phyloP scores from a whole-genome alignment of 108 stramenopile genomes.

The Conticribra guillardii region DNA sequence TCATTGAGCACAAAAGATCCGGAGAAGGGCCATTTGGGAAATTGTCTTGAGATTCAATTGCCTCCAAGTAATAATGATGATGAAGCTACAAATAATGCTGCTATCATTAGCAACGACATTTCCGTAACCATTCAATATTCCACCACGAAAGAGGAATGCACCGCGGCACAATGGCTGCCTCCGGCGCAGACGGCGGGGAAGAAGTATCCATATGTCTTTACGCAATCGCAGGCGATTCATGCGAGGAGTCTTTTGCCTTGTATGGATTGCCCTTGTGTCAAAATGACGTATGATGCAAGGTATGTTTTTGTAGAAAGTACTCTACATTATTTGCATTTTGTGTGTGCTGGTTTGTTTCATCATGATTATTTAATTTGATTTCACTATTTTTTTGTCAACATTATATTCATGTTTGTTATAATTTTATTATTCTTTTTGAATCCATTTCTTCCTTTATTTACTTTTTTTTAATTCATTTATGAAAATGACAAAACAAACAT shows the following conservation, averaged over 20 bases:
- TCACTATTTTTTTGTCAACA: too few relatives aligned
- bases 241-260: slow-evolving; percentile 95
- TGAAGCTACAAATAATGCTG: too few relatives aligned
- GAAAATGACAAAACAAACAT: too few relatives aligned
- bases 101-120: neutral
- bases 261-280: slow-evolving; percentile 88
- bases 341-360: neutral
- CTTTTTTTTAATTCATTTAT: too few relatives aligned
- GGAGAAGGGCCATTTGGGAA: slow-evolving; percentile 60
- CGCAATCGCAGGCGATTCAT: slow-evolving; percentile 98
- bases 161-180: slow-evolving; percentile 94
- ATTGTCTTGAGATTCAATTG: slow-evolving; percentile 54
- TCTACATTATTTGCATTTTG: neutral
- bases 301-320: neutral
- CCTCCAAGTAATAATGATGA: too few relatives aligned
- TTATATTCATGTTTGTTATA: neutral
- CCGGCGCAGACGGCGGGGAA: slow-evolving; percentile 94
- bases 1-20: slow-evolving; percentile 43
- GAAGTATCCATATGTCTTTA: slow-evolving; percentile 93
- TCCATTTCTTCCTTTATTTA: too few relatives aligned
- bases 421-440: neutral
- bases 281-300: slow-evolving; percentile 88
- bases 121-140: slow-evolving; percentile 70
- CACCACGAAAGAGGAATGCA: slow-evolving; percentile 70
- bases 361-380: too few relatives aligned